A percentile compares a stretch with the other conserved stretches of the same genome.
Conservation (phyloP, 2,329 filamentous ascomycete genomes). For the Stagonosporopsis vannaccii region DNA sequence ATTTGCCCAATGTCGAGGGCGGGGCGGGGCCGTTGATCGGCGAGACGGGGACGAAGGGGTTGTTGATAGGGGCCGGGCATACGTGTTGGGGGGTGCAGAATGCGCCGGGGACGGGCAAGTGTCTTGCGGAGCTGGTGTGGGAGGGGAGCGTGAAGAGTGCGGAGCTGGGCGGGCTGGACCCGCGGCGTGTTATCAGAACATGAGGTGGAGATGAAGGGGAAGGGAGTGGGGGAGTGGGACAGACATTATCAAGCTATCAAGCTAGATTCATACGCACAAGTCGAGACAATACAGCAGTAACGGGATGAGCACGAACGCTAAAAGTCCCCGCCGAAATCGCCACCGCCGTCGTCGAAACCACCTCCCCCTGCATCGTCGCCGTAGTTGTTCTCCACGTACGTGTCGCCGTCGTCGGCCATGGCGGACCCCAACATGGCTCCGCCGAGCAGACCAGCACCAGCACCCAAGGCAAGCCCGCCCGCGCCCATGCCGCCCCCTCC, state of each 20-base stretch:
- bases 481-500: slow-evolving; percentile 66
- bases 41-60: slow-evolving; percentile 71
- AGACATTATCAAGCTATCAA: background rate
- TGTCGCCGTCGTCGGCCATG: slow-evolving; percentile 52
- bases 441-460: slow-evolving; percentile 82
- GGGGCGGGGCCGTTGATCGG: slow-evolving; percentile 79
- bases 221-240: background rate
- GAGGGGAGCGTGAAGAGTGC: slow-evolving; percentile 54
- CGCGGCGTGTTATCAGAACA: slow-evolving; percentile 43
- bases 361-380: slow-evolving; percentile 30
- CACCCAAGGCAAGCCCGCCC: slow-evolving; percentile 76
- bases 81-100: slow-evolving; percentile 99
- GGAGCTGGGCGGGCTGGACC: slow-evolving; percentile 52
- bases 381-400: slow-evolving; percentile 38
- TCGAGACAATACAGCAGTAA: no score
- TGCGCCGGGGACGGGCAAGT: slow-evolving; percentile 74
- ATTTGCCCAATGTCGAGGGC: slow-evolving; percentile 77
- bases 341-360: slow-evolving; percentile 2
- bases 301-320: background rate
- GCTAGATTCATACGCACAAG: background rate
- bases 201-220: no score
- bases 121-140: slow-evolving; percentile 57
- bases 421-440: slow-evolving; percentile 75
- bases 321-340: slow-evolving; percentile 3
- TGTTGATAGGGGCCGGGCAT: slow-evolving; percentile 87